Conservation (phyloP, 306 rosid genomes). For the Comarum palustre region DNA sequence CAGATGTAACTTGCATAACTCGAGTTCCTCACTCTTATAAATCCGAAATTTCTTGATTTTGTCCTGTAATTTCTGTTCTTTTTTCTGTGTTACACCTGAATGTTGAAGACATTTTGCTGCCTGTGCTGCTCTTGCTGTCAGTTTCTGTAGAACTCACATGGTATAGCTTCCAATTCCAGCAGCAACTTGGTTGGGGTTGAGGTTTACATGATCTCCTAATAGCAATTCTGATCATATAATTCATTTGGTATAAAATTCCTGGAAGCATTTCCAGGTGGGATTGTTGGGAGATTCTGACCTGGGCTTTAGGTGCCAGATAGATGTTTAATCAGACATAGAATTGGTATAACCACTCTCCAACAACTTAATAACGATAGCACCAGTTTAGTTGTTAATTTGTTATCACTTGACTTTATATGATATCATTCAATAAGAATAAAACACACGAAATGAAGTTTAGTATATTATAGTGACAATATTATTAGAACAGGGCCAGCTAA, state of each 20-base stretch:
- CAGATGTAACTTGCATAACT: conserved; percentile 21
- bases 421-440: conserved; percentile 11
- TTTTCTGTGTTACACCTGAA: not conserved
- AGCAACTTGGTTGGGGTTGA: not conserved
- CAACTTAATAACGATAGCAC: conserved; percentile 52
- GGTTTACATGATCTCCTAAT: not conserved
- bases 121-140: not conserved
- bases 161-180: not conserved
- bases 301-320: conserved; percentile 35
- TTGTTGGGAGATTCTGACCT: conserved; percentile 16
- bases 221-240: not conserved
- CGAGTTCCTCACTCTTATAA: conserved; percentile 1
- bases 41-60: not conserved
- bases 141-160: not conserved
- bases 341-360: conserved; percentile 64
- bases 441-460: conserved; percentile 13
- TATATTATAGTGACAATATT: conserved; percentile 26
- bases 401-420: conserved; percentile 38
- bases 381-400: conserved; percentile 30
- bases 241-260: not conserved
- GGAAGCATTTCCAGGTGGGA: conserved; percentile 16
- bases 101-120: not conserved
- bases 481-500: conserved; percentile 62
- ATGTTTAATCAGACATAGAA: conserved; percentile 31
- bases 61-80: conserved; percentile 17